Evolutionary conservation across 805 yeast species (phyloP), one percentile per base, ranked within the genome.

Genomic region (Monosporozyma servazzii): DNA sequence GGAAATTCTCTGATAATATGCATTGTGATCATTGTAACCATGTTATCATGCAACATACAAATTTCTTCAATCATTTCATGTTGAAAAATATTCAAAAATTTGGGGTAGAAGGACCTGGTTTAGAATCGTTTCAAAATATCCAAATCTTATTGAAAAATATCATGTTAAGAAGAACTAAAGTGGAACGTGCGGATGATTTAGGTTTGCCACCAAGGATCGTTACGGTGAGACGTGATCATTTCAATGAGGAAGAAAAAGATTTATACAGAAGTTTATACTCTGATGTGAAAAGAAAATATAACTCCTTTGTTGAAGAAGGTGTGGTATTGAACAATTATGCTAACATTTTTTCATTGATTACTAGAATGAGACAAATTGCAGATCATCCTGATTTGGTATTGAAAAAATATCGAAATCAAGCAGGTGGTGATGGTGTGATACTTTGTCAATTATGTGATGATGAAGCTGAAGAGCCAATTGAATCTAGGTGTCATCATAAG

Each of bases 141-240:
- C 87, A 93, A 55, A 67, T 80, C 13, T 69, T 93, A 27, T 70
- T 93, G 61, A 77, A 80, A 53, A 88, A 86, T 58, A 78, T 91
- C 39, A 89, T 93, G 97, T 70, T 93, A 53, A 76, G 99, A 63
- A 80, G 99, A 69, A 93, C 99, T 0, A 95, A 93, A 64, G 79
- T 91, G 3, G 98, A 93, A 69, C 76, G 98, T 47, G 97, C 99
- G 0, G 99, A 95, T 66, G 99, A 93, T 72, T 74, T 93, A 56
- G 99, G 99, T 1, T 73, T 93, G 46, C 99, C 99, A 3, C 99
- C 99, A 2, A 79, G 97, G 59, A 81, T 90, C 30, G 97, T 91
- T 36, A 95, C 86, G 56, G 82, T 93, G 47, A 75, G 98, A 51
- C 78, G 84, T 39, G 97, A 90, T 63, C 77, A 75, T 56, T 93